phyloP scores from a whole-genome alignment of 139 green algal genomes.

The Asterochloris erici region DNA sequence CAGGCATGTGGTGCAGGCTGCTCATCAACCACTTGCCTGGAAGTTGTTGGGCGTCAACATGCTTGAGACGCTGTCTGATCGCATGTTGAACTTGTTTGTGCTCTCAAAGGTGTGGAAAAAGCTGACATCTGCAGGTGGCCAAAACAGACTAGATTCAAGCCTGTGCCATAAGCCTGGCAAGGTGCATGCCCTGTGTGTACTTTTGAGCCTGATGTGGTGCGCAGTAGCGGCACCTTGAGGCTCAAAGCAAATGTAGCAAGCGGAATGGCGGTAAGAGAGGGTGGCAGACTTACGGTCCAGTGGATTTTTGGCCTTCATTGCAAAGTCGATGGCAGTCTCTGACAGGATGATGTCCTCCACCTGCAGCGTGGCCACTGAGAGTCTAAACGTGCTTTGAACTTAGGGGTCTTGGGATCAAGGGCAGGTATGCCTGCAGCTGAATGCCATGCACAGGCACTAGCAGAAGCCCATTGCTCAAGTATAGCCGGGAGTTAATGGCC shows the following conservation, averaged over 20 bases:
- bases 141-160: neutral
- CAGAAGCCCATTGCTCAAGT: no score
- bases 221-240: no score
- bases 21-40: conserved; percentile 12
- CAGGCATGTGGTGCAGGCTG: neutral
- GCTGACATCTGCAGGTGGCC: conserved; percentile 29
- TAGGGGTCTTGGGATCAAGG: no score
- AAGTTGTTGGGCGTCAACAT: conserved; percentile 31
- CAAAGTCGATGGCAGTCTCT: conserved; percentile 65
- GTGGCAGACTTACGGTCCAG: conserved; percentile 34
- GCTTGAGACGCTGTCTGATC: conserved; percentile 33
- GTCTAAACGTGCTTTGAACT: neutral
- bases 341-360: conserved; percentile 57
- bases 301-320: conserved; percentile 52
- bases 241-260: neutral
- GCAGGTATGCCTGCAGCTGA: no score
- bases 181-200: no score
- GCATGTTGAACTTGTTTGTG: conserved; percentile 35
- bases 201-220: no score
- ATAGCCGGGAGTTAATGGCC: no score
- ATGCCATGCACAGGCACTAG: no score
- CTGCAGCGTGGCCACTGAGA: conserved; percentile 27
- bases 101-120: conserved; percentile 57
- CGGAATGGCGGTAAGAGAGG: neutral
- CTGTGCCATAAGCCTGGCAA: neutral